Evolutionary conservation across 805 yeast genomes (phyloP).

Genomic region (Debaryomyces hansenii): DNA sequence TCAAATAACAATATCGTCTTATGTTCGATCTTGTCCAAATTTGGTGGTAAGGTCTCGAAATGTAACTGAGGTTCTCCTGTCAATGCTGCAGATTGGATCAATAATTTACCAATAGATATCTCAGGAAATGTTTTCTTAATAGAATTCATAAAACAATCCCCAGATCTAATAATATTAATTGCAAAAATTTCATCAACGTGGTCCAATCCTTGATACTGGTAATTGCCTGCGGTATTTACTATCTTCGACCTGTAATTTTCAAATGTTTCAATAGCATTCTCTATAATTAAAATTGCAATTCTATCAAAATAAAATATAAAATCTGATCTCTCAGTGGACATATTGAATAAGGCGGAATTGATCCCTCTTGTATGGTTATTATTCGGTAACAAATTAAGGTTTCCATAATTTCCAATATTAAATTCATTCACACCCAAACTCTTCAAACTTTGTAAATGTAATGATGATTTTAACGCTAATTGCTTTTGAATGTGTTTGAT

Average conservation of each 20-base stretch:
- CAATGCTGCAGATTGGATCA: constrained; percentile 81
- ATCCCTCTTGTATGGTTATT: constrained; percentile 73
- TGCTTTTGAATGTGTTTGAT: constrained; percentile 78
- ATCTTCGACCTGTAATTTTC: constrained; percentile 31
- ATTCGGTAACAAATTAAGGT: constrained; percentile 39
- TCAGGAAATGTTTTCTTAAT: constrained; percentile 76
- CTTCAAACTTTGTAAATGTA: constrained; percentile 66
- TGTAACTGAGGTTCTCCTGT: constrained; percentile 96
- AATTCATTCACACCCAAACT: constrained; percentile 50
- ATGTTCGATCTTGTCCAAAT: constrained; percentile 11
- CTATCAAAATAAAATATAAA: constrained; percentile 87
- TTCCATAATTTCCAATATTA: constrained; percentile 23
- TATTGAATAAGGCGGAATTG: constrained; percentile 65
- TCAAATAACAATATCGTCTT: constrained; percentile 70
- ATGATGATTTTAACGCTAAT: constrained; percentile 58
- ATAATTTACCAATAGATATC: constrained; percentile 74
- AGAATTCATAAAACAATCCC: constrained; percentile 87
- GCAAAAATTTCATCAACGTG: constrained; percentile 59
- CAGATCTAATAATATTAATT: constrained; percentile 82
- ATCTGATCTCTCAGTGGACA: constrained; percentile 60
- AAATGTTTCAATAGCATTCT: constrained; percentile 64
- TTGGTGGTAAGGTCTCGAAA: constrained; percentile 66
- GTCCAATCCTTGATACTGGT: constrained; percentile 38
- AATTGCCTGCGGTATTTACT: constrained; percentile 26
- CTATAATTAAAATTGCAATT: constrained; percentile 68